Evolutionary conservation across 306 rosid species (phyloP), one percentile per base, ranked within the genome.

Genomic region (Malus sieversii): DNA sequence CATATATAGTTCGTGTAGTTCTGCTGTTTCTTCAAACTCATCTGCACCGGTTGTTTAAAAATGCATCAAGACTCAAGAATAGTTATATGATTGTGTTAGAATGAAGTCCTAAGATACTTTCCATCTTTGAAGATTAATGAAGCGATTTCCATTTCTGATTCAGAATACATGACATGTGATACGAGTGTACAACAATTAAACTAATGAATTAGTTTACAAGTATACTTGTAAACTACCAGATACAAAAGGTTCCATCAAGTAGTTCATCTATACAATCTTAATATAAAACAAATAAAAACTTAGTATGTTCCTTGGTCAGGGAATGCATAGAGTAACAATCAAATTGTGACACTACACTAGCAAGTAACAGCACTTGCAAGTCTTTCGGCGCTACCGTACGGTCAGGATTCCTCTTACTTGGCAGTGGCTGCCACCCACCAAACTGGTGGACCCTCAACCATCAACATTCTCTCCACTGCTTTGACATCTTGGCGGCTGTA

Each of bases 1-100:
- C 97, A 95, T 32, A 32, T 32, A 32, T 67, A 90, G 81, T 73
- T 88, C 86, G 67, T 92, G 88, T 78, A 95, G 68, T 66, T 79
- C 86, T 57, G 80, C 76, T 64, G 91, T 82, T 75, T 75, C 84
- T 45, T 83, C 89, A 79, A 87, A 81, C 78, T 95, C 97, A 58
- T 79, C 69, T 92, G 86, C 90, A 84, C 69, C 77, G 78, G 32
- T 53, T 76, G 71, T 67, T 81, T 59, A 52, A 70, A 70, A 75
- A 69, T 71, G 55, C n/a, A 35, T 19, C 67, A 46, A 57, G 22
- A 57, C 35, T 27, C 29, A 27, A 27, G 29, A 27, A 27, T 27
- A 27, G 29, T 27, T 27, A 25, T 27, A 12, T 22, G 72, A 40
- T 40, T 23, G 14, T 3, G 35, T 35, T 33, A 22, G 33, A 57